Percentiles rank a stretch among this genome's conserved stretches.
phyloP scores from a whole-genome alignment of 164 flowering plant genomes.

The Vitis amurensis region DNA sequence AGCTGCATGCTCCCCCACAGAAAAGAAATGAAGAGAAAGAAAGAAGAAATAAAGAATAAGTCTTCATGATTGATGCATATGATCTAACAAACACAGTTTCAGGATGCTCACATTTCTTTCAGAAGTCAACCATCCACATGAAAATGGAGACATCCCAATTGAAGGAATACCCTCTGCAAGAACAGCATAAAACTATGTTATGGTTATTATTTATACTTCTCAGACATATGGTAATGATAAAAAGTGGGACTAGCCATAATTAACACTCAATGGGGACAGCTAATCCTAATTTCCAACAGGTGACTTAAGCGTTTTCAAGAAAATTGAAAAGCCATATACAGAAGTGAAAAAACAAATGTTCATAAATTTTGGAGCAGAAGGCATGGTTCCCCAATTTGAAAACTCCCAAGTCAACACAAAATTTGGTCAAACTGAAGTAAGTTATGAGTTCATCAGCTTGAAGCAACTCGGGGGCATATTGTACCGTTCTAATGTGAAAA shows the following conservation, averaged over 20 bases:
- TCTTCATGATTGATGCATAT: neutral
- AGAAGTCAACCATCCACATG: conserved; percentile 95
- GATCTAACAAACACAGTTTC: conserved; percentile 16
- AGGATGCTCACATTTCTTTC: conserved; percentile 59
- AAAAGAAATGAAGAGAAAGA: neutral
- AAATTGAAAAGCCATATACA: neutral
- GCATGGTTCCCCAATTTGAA: no score
- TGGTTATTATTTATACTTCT: neutral
- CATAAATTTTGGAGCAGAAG: neutral
- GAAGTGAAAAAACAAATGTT: neutral
- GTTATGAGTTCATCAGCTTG: neutral
- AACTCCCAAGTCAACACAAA: no score
- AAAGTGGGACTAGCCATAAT: neutral
- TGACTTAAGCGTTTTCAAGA: neutral
- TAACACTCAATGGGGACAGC: neutral
- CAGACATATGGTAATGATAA: neutral
- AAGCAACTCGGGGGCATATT: no score
- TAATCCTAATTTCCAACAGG: neutral
- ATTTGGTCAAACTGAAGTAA: no score
- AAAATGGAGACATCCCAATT: conserved; percentile 90
- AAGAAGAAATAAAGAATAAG: neutral
- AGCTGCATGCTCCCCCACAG: no score
- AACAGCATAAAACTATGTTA: conserved; percentile 7
- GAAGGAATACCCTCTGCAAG: conserved; percentile 94
- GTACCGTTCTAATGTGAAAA: no score